Percentiles rank a stretch among this genome's conserved stretches.
phyloP scores from a whole-genome alignment of 768 basidiomycete species.

The Suillus brevipes region DNA sequence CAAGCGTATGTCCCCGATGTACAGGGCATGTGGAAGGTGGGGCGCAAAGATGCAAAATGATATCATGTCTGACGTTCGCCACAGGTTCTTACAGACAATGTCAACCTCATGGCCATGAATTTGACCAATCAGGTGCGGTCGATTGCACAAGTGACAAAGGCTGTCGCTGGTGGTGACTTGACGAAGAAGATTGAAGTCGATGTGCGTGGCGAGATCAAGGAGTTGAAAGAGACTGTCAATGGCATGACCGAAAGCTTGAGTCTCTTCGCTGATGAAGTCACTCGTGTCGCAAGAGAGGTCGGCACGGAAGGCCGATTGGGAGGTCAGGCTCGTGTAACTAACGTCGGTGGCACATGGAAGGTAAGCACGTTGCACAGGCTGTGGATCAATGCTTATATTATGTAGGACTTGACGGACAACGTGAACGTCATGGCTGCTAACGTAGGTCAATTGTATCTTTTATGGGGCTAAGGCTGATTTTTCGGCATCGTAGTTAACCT shows the following conservation, averaged over 20 bases:
- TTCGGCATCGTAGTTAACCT: constrained; percentile 61
- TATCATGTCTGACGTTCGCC: neutral
- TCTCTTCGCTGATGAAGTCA: constrained; percentile 81
- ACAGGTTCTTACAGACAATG: constrained; percentile 70
- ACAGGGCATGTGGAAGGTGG: constrained; percentile 91
- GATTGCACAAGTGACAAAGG: constrained; percentile 90
- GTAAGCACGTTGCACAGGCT: constrained; percentile 22
- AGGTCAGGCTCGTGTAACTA: constrained; percentile 90
- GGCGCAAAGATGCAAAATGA: constrained; percentile 24
- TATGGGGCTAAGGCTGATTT: neutral
- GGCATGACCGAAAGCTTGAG: constrained; percentile 90
- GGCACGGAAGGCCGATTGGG: constrained; percentile 95
- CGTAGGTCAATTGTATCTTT: constrained; percentile 42
- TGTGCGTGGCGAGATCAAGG: constrained; percentile 88
- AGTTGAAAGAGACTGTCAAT: constrained; percentile 91
- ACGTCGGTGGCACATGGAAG: constrained; percentile 97
- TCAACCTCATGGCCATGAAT: constrained; percentile 89
- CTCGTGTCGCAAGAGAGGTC: constrained; percentile 91
- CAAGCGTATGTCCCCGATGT: constrained; percentile 92
- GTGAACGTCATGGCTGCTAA: constrained; percentile 97
- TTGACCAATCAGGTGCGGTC: constrained; percentile 90
- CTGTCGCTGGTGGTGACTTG: constrained; percentile 90
- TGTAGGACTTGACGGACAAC: constrained; percentile 84
- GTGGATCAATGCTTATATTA: constrained; percentile 3
- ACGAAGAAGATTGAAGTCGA: constrained; percentile 92